phyloP scores from a whole-genome alignment of 768 basidiomycete genomes.

The Lactarius quietus region DNA sequence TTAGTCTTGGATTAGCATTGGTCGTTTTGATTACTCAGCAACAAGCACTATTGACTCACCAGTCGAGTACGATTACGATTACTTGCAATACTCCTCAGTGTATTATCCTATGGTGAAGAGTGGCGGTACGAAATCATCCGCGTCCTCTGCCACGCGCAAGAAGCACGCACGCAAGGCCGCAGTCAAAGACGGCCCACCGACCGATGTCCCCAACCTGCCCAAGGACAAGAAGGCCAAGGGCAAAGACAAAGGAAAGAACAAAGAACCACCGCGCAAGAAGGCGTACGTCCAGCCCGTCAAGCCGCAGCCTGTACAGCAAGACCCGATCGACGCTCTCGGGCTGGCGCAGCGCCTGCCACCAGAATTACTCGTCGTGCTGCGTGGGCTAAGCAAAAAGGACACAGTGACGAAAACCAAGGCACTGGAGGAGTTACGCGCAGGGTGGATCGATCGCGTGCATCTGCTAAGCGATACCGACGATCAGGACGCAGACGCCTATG shows the following conservation, averaged over 20 bases:
- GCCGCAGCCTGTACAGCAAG: conserved; percentile 65
- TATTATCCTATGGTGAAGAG: conserved; percentile 40
- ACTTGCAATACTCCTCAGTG: background rate
- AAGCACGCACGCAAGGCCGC: conserved; percentile 82
- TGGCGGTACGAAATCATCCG: conserved; percentile 66
- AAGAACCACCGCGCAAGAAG: conserved; percentile 76
- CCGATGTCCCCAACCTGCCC: conserved; percentile 35
- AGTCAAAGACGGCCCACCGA: conserved; percentile 30
- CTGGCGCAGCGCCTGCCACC: conserved; percentile 71
- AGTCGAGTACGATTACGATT: background rate
- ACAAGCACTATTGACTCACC: background rate
- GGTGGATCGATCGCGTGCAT: conserved; percentile 58
- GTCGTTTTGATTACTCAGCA: conserved; percentile 18
- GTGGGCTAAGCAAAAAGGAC: conserved; percentile 87
- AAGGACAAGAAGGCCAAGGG: conserved; percentile 49
- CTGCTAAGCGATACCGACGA: background rate
- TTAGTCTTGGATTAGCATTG: background rate
- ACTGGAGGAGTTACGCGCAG: conserved; percentile 73
- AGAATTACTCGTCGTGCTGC: conserved; percentile 76
- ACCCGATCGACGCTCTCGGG: conserved; percentile 85
- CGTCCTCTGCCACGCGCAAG: conserved; percentile 83
- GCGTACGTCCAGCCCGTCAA: conserved; percentile 84
- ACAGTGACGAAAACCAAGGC: conserved; percentile 78
- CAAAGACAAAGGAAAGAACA: conserved; percentile 47
- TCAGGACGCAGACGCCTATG: conserved; percentile 42